These are phyloP conservation scores for Solanum dulcamara DNA, from an alignment of 257 asterid species.

Conservation along the genomic window DNA sequence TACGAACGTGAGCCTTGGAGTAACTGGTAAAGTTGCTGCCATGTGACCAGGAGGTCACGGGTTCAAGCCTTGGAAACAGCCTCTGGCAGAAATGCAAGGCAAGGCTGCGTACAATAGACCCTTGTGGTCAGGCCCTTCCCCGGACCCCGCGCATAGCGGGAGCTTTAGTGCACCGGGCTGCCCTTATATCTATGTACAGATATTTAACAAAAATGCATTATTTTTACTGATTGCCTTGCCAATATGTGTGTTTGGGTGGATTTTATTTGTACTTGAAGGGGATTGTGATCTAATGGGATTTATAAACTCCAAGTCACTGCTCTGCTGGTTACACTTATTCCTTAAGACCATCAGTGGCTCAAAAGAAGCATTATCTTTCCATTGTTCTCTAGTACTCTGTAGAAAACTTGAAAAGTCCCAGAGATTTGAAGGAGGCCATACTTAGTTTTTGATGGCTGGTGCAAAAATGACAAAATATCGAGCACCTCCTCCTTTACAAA, in stretches of 20 bases:
- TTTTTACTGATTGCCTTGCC: neutral
- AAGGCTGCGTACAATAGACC: too few species aligned
- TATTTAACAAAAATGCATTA: neutral
- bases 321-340: neutral
- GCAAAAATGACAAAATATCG: neutral
- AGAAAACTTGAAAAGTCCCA: neutral
- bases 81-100: too few species aligned
- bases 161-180: too few species aligned
- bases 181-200: too few species aligned
- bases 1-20: too few species aligned
- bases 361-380: neutral
- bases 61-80: too few species aligned
- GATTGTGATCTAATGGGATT: neutral
- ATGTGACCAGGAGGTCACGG: too few species aligned
- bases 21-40: too few species aligned
- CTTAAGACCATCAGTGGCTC: neutral
- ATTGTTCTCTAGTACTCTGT: neutral
- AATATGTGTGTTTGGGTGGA: neutral
- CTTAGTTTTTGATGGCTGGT: neutral
- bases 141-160: too few species aligned
- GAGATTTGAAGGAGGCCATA: neutral
- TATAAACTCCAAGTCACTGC: neutral
- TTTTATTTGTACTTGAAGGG: neutral
- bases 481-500: neutral
- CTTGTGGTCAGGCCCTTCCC: too few species aligned